Evolutionary conservation across 441 rosid species (phyloP), one percentile per base, ranked within the genome.

Genomic region (Aleurites moluccanus): DNA sequence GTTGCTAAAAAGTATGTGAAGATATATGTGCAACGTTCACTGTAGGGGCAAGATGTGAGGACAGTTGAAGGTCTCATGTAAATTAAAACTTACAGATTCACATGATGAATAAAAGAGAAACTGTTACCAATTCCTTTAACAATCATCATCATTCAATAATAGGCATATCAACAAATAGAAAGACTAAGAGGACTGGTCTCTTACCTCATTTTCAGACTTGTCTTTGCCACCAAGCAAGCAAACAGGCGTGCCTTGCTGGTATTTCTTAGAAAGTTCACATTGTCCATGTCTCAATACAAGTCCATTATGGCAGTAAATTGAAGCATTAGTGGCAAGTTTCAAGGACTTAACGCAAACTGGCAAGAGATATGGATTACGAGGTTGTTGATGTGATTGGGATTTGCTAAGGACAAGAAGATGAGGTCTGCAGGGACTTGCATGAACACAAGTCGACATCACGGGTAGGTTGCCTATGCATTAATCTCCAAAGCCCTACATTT

Each of bases 141-240:
- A 15, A 16, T 15, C 44, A 74, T 33, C 40, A 6, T 25, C 25
- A 52, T 30, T 18, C n/a, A n/a, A n/a, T n/a, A n/a, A n/a, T n/a
- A n/a, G n/a, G n/a, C n/a, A n/a, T 35, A 25, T 10, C 44, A 7
- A 55, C 3, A 18, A 66, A 25, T 30, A 28, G 3, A 35, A 5
- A 40, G 40, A 38, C 25, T 23, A 44, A 56, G 15, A 15, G 6
- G 21, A 63, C 49, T 55, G 10, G 1, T 35, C 11, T 30, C 44
- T 45, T 67, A 86, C 97, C 87, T 83, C 86, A 57, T 81, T 72
- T 52, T 78, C 85, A 10, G 88, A 64, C 80, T 79, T 84, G 82
- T 81, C 93, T 80, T 85, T 79, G 50, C 92, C 91, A 33, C 89
- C 90, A 68, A 90, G 84, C 65, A 79, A 82, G 70, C 91, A 88